Conservation (phyloP, 345 rosid species). For the Euphorbia pulcherrima region DNA sequence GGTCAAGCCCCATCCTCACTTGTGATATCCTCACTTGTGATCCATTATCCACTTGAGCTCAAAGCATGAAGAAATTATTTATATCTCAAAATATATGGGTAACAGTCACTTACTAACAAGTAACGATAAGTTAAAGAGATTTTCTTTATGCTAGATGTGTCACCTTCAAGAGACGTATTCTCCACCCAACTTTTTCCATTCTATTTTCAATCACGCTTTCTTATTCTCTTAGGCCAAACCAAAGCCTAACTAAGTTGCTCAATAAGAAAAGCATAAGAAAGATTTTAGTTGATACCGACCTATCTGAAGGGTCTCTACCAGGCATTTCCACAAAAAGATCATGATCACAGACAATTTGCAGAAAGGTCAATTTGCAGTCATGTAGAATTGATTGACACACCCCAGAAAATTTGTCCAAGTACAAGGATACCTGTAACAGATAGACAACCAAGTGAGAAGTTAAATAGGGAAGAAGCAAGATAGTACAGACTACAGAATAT, state of each 20-base stretch:
- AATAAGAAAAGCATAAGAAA: not conserved
- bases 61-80: no score
- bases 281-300: conserved; percentile 40
- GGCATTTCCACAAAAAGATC: conserved; percentile 99
- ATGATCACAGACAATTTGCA: conserved; percentile 95
- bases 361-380: conserved; percentile 92
- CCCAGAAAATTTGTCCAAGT: conserved; percentile 97
- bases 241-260: not conserved
- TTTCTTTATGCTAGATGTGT: not conserved
- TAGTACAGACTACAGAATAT: no score
- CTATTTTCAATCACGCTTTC: not conserved
- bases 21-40: no score
- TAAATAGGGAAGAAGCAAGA: not conserved
- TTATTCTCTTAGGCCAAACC: not conserved
- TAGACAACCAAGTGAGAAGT: conserved; percentile 8
- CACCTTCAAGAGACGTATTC: not conserved
- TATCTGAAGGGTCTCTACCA: conserved; percentile 98
- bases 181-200: not conserved
- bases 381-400: conserved; percentile 91
- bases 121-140: not conserved
- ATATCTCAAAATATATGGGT: no score
- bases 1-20: no score
- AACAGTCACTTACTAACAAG: no score
- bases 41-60: no score
- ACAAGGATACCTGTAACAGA: conserved; percentile 81